Conservation (phyloP, 345 rosid species). For the Citrus trifoliata region DNA sequence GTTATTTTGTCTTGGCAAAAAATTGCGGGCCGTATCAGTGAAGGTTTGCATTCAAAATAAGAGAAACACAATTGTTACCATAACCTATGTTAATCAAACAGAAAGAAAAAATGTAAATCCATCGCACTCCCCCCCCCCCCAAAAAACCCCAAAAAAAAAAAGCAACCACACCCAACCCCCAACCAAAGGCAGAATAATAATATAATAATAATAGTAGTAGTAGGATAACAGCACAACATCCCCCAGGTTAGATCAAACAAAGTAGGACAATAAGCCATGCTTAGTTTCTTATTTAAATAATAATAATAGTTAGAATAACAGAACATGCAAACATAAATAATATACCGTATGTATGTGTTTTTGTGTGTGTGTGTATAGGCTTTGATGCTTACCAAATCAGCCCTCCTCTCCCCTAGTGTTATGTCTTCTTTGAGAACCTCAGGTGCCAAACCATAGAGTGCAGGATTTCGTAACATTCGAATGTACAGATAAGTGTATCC, state of each 20-base stretch:
- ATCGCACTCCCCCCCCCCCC: too few relatives aligned
- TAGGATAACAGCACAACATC: background rate
- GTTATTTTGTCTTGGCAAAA: background rate
- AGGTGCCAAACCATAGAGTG: constrained; percentile 79
- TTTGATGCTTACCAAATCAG: constrained; percentile 66
- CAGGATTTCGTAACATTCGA: constrained; percentile 90
- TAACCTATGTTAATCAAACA: too few relatives aligned
- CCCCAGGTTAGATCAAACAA: background rate
- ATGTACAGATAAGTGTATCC: constrained; percentile 84
- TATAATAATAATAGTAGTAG: background rate
- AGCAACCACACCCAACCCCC: too few relatives aligned
- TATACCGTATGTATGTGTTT: background rate
- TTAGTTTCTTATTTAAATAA: too few relatives aligned
- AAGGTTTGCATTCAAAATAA: background rate
- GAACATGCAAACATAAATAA: background rate
- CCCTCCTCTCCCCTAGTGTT: constrained; percentile 86
- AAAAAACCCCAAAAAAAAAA: too few relatives aligned
- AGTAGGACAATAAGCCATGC: background rate
- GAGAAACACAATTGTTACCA: too few relatives aligned
- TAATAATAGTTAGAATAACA: background rate
- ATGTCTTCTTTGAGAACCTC: constrained; percentile 75
- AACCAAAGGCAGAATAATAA: background rate
- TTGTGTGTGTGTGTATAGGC: background rate
- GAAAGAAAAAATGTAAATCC: too few relatives aligned
- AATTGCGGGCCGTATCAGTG: background rate